Base-by-base conservation (phyloP, 345 rosid species). In the Stellera chamaejasme region DNA sequence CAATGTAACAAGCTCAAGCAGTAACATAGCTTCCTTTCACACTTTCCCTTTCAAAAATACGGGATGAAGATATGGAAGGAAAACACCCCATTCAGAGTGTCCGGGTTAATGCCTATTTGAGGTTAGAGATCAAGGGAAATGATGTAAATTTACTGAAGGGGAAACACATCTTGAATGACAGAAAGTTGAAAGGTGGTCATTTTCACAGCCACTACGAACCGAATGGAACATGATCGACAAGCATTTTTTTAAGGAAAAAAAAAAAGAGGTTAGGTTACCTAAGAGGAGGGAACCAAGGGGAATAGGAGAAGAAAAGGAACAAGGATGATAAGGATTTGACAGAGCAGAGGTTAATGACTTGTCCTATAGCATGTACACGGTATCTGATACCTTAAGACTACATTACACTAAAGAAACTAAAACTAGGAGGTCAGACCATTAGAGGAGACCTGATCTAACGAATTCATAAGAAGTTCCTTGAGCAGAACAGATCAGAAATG, bases 11-110 rank as follows among this genome's bases (percentile, higher is more conserved):
- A 64, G 69, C 77, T 71, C 72, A 76, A 52, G 59, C 12, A 13
- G 51, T 52, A 48, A 44, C 36, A 53, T 48, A 59, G 54, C 51
- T 58, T 64, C 71, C 68, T 72, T 74, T 75, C 72, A 91, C 87
- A 75, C 71, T 71, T 75, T 80, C 78, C 73, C 67, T 75, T 69
- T 54, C 14, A 84, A 93, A 87, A 92, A 78, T 49, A 64, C 69
- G 62, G 87, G 72, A 82, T 68, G 69, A 56, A 60, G 84, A 76
- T 25, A 53, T 72, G 74, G 78, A 67, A 63, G 75, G 66, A 71
- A 68, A 43, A 58, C 53, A 69, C 64, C 60, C 59, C 64, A 50
- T 27, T 27, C 13, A 53, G 52, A 50, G 61, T 41, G 63, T 27
- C n/a, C 48, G 55, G 56, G 72, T 55, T 43, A 62, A 54, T 54